phyloP scores from a whole-genome alignment of 202 grass and related monocot genomes.

The Setaria italica region DNA sequence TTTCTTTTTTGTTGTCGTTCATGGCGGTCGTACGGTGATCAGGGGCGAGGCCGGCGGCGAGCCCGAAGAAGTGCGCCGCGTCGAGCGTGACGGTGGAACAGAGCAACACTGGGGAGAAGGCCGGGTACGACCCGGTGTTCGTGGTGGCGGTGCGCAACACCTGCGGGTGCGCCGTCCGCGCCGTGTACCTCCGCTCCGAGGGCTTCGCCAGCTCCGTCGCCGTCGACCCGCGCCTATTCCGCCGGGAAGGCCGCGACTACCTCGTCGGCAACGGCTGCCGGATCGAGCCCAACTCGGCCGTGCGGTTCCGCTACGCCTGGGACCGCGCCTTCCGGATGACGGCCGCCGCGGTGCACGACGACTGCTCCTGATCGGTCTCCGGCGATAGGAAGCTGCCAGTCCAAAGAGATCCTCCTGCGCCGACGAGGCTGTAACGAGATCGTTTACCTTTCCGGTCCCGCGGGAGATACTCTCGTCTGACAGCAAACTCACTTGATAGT shows the following conservation, averaged over 20 bases:
- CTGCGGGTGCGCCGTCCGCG: conserved; percentile 55
- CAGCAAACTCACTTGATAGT: not conserved
- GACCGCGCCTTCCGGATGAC: conserved; percentile 71
- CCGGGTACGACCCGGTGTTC: conserved; percentile 58
- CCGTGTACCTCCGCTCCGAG: conserved; percentile 53
- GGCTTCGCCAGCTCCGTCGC: conserved; percentile 65
- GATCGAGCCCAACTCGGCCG: conserved; percentile 28
- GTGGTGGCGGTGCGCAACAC: conserved; percentile 67
- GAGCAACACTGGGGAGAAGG: conserved; percentile 56
- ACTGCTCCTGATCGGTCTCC: conserved; percentile 37
- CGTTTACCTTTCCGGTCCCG: not conserved
- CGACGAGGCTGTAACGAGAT: not conserved
- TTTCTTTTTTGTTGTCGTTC: not conserved
- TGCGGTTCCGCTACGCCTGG: conserved; percentile 69
- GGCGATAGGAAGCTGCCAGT: not conserved
- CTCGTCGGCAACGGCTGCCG: conserved; percentile 55
- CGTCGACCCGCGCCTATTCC: conserved; percentile 63
- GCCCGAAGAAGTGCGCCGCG: conserved; percentile 29
- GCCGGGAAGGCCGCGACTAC: conserved; percentile 40
- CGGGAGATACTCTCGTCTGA: not conserved
- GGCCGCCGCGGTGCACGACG: conserved; percentile 43
- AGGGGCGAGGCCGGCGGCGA: conserved; percentile 15
- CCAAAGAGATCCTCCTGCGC: not conserved
- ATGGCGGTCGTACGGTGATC: not conserved
- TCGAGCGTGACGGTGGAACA: conserved; percentile 56